phyloP scores from a whole-genome alignment of 768 basidiomycete species.

The Gymnopilus junonius region DNA sequence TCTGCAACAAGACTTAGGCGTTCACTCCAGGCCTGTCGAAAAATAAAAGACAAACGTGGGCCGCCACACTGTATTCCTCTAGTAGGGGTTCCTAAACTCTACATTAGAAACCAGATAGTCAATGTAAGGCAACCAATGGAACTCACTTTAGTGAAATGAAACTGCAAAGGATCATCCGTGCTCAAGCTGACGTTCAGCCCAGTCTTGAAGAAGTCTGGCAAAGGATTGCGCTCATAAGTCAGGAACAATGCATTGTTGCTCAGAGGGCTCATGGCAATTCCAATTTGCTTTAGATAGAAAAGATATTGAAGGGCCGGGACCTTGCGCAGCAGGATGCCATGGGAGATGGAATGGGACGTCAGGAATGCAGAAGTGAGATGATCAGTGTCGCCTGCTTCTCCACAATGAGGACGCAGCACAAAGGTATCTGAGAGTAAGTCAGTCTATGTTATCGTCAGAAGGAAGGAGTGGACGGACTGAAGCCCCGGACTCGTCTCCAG shows the following conservation, averaged over 20 bases:
- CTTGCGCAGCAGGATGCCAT: slow-evolving; percentile 97
- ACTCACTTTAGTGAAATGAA: slow-evolving; percentile 95
- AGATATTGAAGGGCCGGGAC: slow-evolving; percentile 97
- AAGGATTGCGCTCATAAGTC: slow-evolving; percentile 94
- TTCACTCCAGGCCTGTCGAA: background rate
- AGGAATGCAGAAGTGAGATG: slow-evolving; percentile 96
- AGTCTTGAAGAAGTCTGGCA: slow-evolving; percentile 96
- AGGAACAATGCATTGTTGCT: slow-evolving; percentile 98
- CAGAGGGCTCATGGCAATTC: slow-evolving; percentile 97
- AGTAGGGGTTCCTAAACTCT: slow-evolving; percentile 79
- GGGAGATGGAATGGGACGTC: slow-evolving; percentile 96
- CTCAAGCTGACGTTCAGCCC: slow-evolving; percentile 96
- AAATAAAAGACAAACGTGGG: slow-evolving; percentile 65
- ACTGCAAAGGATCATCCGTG: slow-evolving; percentile 95
- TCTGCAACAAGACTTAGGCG: slow-evolving; percentile 47
- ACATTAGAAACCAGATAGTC: background rate
- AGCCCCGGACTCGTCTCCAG: slow-evolving; percentile 86
- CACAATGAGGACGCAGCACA: slow-evolving; percentile 94
- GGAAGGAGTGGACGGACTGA: slow-evolving; percentile 60
- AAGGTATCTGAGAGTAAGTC: slow-evolving; percentile 74
- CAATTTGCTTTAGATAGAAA: slow-evolving; percentile 98
- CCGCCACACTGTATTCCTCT: slow-evolving; percentile 98
- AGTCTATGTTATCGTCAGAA: background rate
- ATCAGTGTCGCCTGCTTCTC: slow-evolving; percentile 98
- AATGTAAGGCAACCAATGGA: background rate